phyloP scores from a whole-genome alignment of 495 filamentous ascomycete genomes.

The Saxophila tyrrhenica region DNA sequence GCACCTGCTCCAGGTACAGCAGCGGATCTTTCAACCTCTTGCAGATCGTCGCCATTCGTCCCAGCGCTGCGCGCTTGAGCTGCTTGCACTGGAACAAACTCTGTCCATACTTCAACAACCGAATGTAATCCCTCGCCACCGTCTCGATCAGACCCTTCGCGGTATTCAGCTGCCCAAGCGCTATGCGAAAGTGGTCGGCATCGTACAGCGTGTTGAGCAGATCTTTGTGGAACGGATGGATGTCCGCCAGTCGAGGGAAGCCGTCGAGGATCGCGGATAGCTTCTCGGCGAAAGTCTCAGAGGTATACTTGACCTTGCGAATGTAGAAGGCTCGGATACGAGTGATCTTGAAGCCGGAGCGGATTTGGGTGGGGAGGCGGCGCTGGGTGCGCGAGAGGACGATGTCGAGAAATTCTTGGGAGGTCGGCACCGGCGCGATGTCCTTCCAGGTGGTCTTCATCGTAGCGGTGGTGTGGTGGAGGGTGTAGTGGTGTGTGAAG shows the following conservation, averaged over 20 bases:
- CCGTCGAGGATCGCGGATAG: constrained; percentile 78
- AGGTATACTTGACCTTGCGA: constrained; percentile 97
- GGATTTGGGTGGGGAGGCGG: constrained; percentile 88
- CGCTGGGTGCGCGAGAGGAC: constrained; percentile 90
- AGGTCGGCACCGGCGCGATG: constrained; percentile 84
- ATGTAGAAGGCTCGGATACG: constrained; percentile 95
- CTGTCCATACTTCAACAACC: constrained; percentile 89
- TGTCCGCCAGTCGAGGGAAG: constrained; percentile 87
- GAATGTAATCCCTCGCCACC: constrained; percentile 86
- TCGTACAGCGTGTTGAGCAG: constrained; percentile 80
- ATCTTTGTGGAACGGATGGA: constrained; percentile 94
- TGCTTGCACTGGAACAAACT: constrained; percentile 93
- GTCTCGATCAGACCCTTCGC: constrained; percentile 95
- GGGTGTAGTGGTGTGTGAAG: neutral
- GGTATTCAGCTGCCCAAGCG: constrained; percentile 87
- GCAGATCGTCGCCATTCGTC: constrained; percentile 93
- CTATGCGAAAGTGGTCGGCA: constrained; percentile 96
- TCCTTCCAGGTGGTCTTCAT: constrained; percentile 70
- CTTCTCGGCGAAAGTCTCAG: constrained; percentile 93
- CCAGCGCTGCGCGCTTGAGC: constrained; percentile 77
- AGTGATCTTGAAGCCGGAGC: constrained; percentile 90
- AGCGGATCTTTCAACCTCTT: constrained; percentile 88
- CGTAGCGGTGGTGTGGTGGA: constrained; percentile 1
- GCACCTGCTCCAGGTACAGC: constrained; percentile 91
- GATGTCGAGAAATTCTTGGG: constrained; percentile 93